Evolutionary conservation across 495 filamentous ascomycete species (phyloP), one percentile per base, ranked within the genome.

Genomic region (Xylaria sp.): DNA sequence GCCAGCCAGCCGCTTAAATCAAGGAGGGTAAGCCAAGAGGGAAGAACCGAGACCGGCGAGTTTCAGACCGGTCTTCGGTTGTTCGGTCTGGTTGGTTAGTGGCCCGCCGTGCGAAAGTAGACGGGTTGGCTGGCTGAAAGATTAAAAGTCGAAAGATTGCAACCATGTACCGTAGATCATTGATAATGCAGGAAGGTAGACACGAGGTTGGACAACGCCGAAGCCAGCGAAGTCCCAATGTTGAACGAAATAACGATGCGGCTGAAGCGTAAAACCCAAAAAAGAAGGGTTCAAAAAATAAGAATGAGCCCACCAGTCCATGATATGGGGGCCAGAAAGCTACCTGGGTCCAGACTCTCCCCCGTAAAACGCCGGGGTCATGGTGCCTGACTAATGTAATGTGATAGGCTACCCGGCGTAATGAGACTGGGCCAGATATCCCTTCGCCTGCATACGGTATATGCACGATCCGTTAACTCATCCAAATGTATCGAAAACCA

Each of bases 121-220:
- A 46, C 44, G 29, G 55, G 44, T 31, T 61, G 43, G 67, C 43
- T 61, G 43, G 67, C 55, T 69, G 67, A 61, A 61, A 53, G 35
- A 69, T 15, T 14, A 44, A 29, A 61, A 52, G 44, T 61, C 67
- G 57, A 69, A 52, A 61, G 67, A 53, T 62, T 59, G 55, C 57
- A 35, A 53, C 67, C 52, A 53, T 70, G 68, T 70, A 55, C 35
- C 14, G 68, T 70, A 43, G 68, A 70, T 70, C 58, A 70, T 70
- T 63, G 68, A 70, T 52, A 21, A 63, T 70, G 68, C 68, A 63
- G 31, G 46, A 70, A 70, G 58, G 21, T 11, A 53, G 58, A 70
- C 68, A 63, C 68, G 68, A 70, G 58, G 58, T 70, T 37, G 37
- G 68, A 63, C 68, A 63, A 70, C 21, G 33, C 46, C 44, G n/a